Base-by-base conservation (phyloP, 768 basidiomycete genomes). In the Tephrocybe sp. region DNA sequence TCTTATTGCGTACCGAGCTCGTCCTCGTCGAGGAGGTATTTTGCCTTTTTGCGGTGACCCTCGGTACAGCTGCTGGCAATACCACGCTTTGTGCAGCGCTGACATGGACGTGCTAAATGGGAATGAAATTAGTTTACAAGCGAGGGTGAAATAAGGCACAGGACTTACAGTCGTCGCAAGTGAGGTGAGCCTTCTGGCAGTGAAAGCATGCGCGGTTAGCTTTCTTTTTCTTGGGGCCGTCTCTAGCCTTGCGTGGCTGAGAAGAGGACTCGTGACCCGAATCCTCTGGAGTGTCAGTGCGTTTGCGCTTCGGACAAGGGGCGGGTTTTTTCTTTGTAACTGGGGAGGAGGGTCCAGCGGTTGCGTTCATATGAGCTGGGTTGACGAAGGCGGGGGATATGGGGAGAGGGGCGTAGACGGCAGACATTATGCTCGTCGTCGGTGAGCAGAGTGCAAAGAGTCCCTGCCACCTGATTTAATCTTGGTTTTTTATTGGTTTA, bases 131-230 rank as follows among this genome's bases (percentile, higher is more conserved):
- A 60, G 59, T 51, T 52, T 45, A 52, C 48, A 30, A 32, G 34
- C 42, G 28, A 60, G 52, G 52, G 49, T n/a, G 43, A 56, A 49
- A 36, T 44, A 34, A 9, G 28, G 39, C 41, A 59, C 30, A 26
- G 45, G 25, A 82, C 90, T 65, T 63, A 97, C 96, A 84, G 63
- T 98, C 96, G 67, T 98, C 95, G 67, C 96, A 98, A n/a, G 96
- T 98, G 57, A 98, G 74, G 69, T 98, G 96, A 2, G 94, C 93
- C 67, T 93, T 96, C 70, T 98, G 95, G 67, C 96, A 98, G 59
- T 92, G 90, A 54, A 90, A 87, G 65, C 96, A 98, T 40, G 96
- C 96, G 39, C 93, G 83, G 60, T 82, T 90, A 0, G 93, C 92
- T 69, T 95, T 94, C 79, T 94, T 95, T 81, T 94, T 95, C 80